Conservation (phyloP, 2,329 filamentous ascomycete species). For the Periconia sp. region DNA sequence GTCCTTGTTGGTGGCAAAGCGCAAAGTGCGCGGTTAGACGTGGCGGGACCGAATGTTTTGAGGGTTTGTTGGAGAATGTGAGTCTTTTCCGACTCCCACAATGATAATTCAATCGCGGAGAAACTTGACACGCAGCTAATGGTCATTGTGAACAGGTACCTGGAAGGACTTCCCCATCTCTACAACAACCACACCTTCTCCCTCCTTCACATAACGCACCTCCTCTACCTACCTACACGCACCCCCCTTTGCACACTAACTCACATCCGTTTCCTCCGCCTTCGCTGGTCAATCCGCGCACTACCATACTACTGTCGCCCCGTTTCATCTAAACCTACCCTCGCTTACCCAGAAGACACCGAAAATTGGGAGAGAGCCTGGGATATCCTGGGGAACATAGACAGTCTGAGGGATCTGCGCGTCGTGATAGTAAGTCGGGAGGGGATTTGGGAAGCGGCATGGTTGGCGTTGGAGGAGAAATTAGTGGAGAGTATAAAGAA, state of each 20-base stretch:
- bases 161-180: slow-evolving; percentile 32
- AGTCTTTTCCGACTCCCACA: slow-evolving; percentile 8
- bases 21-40: slow-evolving; percentile 14
- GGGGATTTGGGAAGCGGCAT: slow-evolving; percentile 31
- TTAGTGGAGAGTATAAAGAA: slow-evolving; percentile 27
- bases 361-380: slow-evolving; percentile 35
- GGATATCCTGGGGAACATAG: slow-evolving; percentile 29
- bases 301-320: slow-evolving; percentile 34
- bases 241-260: slow-evolving; percentile 28
- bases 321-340: slow-evolving; percentile 7
- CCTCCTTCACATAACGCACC: slow-evolving; percentile 35
- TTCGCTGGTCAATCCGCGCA: slow-evolving; percentile 38
- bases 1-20: slow-evolving; percentile 29
- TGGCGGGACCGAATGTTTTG: slow-evolving; percentile 17
- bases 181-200: slow-evolving; percentile 36
- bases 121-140: neutral
- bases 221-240: slow-evolving; percentile 33
- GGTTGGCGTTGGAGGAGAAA: slow-evolving; percentile 28
- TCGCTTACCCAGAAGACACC: slow-evolving; percentile 40
- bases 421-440: slow-evolving; percentile 30
- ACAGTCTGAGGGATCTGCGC: slow-evolving; percentile 24
- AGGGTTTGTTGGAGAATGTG: slow-evolving; percentile 33
- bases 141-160: slow-evolving; percentile 22
- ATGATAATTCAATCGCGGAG: neutral
- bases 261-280: slow-evolving; percentile 27